Conservation (phyloP, 306 rosid genomes). For the Corylus avellana region DNA sequence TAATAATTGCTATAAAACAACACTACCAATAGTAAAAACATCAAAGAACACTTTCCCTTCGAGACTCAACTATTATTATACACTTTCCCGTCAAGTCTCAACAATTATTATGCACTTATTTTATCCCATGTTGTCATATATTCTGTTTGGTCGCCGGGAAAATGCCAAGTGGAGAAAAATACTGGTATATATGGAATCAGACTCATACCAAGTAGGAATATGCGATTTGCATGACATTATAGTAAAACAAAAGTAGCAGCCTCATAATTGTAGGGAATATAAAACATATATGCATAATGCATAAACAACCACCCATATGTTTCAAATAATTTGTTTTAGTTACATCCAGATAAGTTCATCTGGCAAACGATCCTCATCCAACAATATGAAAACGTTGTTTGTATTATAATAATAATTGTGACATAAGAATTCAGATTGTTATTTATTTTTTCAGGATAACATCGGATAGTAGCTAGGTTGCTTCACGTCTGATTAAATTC, state of each 20-base stretch:
- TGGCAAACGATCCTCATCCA: constrained; percentile 52
- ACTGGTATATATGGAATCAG: not conserved
- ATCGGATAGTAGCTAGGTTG: constrained; percentile 8
- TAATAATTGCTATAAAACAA: no score
- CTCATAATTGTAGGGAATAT: constrained; percentile 31
- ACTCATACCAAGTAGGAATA: constrained; percentile 3
- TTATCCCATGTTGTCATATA: no score
- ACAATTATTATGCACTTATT: no score
- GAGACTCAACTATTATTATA: no score
- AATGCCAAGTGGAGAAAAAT: not conserved
- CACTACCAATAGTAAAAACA: no score
- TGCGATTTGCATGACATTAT: not conserved
- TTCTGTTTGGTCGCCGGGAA: not conserved
- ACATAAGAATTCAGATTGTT: not conserved
- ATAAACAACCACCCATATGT: constrained; percentile 2
- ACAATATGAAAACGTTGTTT: constrained; percentile 44
- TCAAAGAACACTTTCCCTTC: no score
- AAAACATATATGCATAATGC: not conserved
- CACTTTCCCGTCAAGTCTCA: no score
- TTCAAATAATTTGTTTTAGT: constrained; percentile 31
- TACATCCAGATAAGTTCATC: constrained; percentile 61
- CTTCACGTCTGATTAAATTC: not conserved
- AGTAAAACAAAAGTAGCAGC: not conserved
- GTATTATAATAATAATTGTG: constrained; percentile 13
- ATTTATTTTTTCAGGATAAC: constrained; percentile 21